Evolutionary conservation across 441 rosid species (phyloP), one percentile per base, ranked within the genome.

Genomic region (Erodium trifolium): DNA sequence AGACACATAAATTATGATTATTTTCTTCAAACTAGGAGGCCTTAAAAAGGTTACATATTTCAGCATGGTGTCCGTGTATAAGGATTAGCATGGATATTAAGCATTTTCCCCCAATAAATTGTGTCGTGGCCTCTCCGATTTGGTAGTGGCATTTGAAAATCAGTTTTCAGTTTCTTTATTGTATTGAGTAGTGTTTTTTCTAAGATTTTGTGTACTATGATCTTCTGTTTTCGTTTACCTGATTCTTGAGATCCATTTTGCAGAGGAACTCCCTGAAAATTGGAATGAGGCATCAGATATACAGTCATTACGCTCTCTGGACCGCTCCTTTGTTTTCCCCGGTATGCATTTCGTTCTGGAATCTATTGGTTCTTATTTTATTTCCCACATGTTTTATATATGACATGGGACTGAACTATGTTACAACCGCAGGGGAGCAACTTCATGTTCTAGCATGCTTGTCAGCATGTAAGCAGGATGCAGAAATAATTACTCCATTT

Each of bases 401-500:
- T 18, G 2, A 57, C 27, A 57, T 17, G 63, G 27, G 27, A 57
- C 63, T 57, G 63, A 17, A 57, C 63, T 57, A 3, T 17, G 18
- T 57, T 17, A 18, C 68, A 67, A 69, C 78, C 82, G 55, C 78
- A 92, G 99, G 99, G 72, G 99, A 94, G 75, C 92, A 92, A 79
- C 78, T 90, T 76, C 97, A 87, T 70, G 79, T 94, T 65, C 73
- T 92, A 71, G 99, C 96, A 70, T 92, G 98, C 81, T 83, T 94
- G 82, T 86, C 94, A 62, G 90, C 90, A 0, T 80, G 71, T 77
- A 87, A 88, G 82, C 89, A 82, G 80, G 96, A 92, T 68, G 72
- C 84, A 60, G 97, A 88, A 86, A 83, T 89, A 75, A 90, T 94
- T 68, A 90, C 99, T 64, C 99, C 98, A 45, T 90, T 92, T 81